Evolutionary conservation across 805 yeast species (phyloP), one percentile per base, ranked within the genome.

Genomic region (Pichia insulana): DNA sequence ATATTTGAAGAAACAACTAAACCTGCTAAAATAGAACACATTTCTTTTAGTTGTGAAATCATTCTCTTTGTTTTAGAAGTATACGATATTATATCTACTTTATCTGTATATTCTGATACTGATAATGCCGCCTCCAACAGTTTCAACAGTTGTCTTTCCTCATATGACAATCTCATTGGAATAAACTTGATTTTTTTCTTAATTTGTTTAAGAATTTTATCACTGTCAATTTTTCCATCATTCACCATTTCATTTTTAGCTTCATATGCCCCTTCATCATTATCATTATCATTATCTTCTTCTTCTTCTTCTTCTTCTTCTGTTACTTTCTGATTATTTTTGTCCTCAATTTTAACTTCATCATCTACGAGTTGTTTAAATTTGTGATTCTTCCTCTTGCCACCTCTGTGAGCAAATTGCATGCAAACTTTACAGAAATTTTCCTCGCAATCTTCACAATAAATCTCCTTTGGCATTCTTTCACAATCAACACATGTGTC

Each of bases 81-180:
- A 51, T 80, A 78, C 1, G 82, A 68, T 22, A 79, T 58, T 31
- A 83, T 77, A 57, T 83, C 94, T 34, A 83, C 87, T 51, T 77
- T 74, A 53, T 83, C 89, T 0, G 90, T 83, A 55, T 83, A 83
- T 52, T 83, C 90, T 13, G 85, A 78, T 10, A 83, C 94, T 50
- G 80, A 74, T 40, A 83, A 63, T 0, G 89, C 88, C 2, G 92
- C 88, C 49, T 83, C 88, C 34, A 83, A 62, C 34, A 83, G 61
- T 44, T 82, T 67, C 41, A 83, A 61, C 33, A 80, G 58, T 57
- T 80, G 83, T 49, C 94, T 71, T 57, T 83, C 94, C 36, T 78
- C 83, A 37, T 64, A 63, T 0, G 82, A 71, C 28, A 83, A 66
- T 48, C 94, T 70, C 68, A 83, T 56, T 13, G 94, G 94, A 40